Evolutionary conservation across 257 asterid genomes (phyloP), one percentile per base, ranked within the genome.

Genomic region (Jasminum sambac): DNA sequence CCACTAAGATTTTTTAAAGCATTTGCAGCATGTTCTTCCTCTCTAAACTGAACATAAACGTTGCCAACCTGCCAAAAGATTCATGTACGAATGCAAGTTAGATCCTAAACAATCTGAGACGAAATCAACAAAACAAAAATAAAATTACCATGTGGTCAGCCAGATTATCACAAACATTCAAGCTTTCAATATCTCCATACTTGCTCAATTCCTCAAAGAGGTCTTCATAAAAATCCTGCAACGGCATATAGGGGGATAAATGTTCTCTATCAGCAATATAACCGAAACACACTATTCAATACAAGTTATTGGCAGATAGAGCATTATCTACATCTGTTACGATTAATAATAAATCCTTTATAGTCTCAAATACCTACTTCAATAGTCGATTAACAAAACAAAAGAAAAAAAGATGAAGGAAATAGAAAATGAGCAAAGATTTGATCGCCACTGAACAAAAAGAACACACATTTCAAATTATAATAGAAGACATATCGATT

Each of bases 1-100:
- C 99, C 99, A 24, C 97, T 84, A 58, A 91, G 87, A 75, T 85
- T 91, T 34, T 74, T 66, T 0, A 78, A 67, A 21, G 82, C 82
- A 5, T 43, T 69, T 9, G 82, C 79, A 42, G 79, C 79, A 5
- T 78, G 83, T 6, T 78, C 83, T 52, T 78, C 79, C 72, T 78
- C 83, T 50, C 60, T 66, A 24, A 11, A 78, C 68, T 78, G 77
- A 57, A 66, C 77, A 59, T 74, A 78, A n/a, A 70, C 77, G 24
- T 70, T 74, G 14, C 82, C 82, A 7, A 78, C 99, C 99, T 95
- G 84, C 73, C 77, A 72, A 73, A 60, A 71, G 23, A 37, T 46
- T 19, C 10, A 8, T 10, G 7, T 24, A 64, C 43, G 36, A 68
- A n/a, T 37, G 12, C 8, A 19, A 30, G 11, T 17, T 14, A 24